Percentiles rank a stretch among this genome's conserved stretches.
Conservation (phyloP, 2,329 filamentous ascomycete species). For the Colletotrichum eremochloae region DNA sequence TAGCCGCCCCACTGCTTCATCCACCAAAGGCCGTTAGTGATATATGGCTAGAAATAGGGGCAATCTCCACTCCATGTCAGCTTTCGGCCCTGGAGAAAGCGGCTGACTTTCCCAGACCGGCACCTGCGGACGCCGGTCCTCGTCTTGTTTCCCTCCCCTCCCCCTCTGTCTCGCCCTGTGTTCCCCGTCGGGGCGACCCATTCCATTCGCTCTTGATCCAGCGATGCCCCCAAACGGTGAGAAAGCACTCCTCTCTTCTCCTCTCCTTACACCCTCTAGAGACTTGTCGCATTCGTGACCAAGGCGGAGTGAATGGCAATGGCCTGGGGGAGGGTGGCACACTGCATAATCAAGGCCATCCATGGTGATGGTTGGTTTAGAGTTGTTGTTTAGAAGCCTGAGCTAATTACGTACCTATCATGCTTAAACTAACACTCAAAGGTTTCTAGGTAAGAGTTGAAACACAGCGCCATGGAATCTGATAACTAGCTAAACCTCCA, state of each 20-base stretch:
- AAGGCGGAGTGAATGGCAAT: too few relatives aligned
- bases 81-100: conserved; percentile 29
- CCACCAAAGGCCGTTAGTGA: conserved; percentile 29
- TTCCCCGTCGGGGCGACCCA: background rate
- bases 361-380: background rate
- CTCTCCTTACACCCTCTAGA: too few relatives aligned
- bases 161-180: too few relatives aligned
- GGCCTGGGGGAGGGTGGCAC: too few relatives aligned
- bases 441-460: background rate
- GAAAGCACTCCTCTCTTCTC: too few relatives aligned
- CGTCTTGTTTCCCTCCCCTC: conserved; percentile 4
- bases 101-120: conserved; percentile 39
- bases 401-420: background rate
- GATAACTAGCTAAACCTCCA: too few relatives aligned
- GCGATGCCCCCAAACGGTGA: too few relatives aligned
- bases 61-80: conserved; percentile 39
- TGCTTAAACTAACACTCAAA: background rate
- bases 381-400: background rate
- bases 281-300: too few relatives aligned
- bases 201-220: background rate
- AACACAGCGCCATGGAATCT: too few relatives aligned
- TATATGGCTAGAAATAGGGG: conserved; percentile 35
- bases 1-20: conserved; percentile 6
- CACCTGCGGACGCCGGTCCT: conserved; percentile 30
- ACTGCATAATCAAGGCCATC: too few relatives aligned